phyloP scores from a whole-genome alignment of 148 eudicot genomes.

The Chenopodium formosanum region DNA sequence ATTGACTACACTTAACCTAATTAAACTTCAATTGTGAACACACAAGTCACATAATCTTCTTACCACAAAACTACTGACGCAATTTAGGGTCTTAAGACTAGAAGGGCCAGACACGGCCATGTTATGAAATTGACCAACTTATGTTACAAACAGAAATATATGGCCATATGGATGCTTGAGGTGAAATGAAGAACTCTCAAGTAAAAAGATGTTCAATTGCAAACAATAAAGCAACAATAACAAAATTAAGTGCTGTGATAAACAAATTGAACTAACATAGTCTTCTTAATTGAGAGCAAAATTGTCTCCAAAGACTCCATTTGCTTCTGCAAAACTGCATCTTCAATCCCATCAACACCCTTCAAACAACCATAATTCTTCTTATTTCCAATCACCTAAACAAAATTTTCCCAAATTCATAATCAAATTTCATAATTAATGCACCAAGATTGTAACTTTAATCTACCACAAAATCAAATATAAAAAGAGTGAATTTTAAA shows the following conservation, averaged over 20 bases:
- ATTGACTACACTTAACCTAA: background rate
- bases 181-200: too few species aligned
- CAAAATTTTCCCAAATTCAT: background rate
- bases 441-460: conserved; percentile 5
- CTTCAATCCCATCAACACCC: conserved; percentile 55
- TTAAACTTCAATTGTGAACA: background rate
- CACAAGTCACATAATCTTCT: background rate
- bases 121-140: too few species aligned
- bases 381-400: conserved; percentile 54
- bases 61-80: background rate
- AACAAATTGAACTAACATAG: conserved; percentile 49
- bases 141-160: too few species aligned
- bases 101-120: too few species aligned
- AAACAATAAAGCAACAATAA: background rate
- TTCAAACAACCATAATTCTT: conserved; percentile 66
- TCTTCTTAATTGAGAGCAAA: conserved; percentile 49
- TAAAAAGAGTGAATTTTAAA: background rate
- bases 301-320: conserved; percentile 63
- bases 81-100: too few species aligned
- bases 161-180: too few species aligned
- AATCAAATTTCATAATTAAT: background rate
- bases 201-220: background rate
- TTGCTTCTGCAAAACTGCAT: conserved; percentile 58
- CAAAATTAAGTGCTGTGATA: background rate
- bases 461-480: background rate